These are phyloP conservation scores for Oenanthe javanica DNA, from an alignment of 140 eudicot species.

Conservation along the genomic window DNA sequence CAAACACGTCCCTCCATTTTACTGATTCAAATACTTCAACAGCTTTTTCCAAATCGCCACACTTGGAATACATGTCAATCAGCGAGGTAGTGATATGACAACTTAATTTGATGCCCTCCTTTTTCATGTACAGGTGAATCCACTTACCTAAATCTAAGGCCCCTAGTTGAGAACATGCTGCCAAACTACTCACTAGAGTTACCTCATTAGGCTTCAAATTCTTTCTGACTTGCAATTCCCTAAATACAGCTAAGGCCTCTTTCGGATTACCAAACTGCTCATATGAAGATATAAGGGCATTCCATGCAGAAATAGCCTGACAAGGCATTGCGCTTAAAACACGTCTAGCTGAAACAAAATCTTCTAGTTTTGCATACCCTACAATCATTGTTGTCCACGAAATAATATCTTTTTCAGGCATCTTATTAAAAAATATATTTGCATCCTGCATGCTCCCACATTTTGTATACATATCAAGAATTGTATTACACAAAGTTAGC, in stretches of 20 bases:
- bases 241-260: constrained; percentile 62
- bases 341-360: constrained; percentile 41
- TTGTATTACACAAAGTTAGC: constrained; percentile 43
- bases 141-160: constrained; percentile 59
- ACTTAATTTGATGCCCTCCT: constrained; percentile 34
- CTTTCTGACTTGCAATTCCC: constrained; percentile 42
- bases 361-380: constrained; percentile 56
- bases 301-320: constrained; percentile 70
- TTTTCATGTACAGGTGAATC: constrained; percentile 65
- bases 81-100: constrained; percentile 48
- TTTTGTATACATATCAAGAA: constrained; percentile 72
- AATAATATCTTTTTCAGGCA: constrained; percentile 49
- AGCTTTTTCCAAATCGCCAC: constrained; percentile 68
- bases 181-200: constrained; percentile 49
- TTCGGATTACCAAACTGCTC: constrained; percentile 60
- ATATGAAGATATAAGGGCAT: constrained; percentile 69
- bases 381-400: constrained; percentile 73
- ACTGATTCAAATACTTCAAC: constrained; percentile 50
- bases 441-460: constrained; percentile 61
- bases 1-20: constrained; percentile 42
- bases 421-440: constrained; percentile 36
- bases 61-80: constrained; percentile 72
- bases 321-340: constrained; percentile 44
- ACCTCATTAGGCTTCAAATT: constrained; percentile 46
- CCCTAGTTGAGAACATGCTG: constrained; percentile 76